A percentile compares a stretch with the other conserved stretches of the same genome.
phyloP scores from a whole-genome alignment of 495 filamentous ascomycete genomes.

The Tricharina praecox region DNA sequence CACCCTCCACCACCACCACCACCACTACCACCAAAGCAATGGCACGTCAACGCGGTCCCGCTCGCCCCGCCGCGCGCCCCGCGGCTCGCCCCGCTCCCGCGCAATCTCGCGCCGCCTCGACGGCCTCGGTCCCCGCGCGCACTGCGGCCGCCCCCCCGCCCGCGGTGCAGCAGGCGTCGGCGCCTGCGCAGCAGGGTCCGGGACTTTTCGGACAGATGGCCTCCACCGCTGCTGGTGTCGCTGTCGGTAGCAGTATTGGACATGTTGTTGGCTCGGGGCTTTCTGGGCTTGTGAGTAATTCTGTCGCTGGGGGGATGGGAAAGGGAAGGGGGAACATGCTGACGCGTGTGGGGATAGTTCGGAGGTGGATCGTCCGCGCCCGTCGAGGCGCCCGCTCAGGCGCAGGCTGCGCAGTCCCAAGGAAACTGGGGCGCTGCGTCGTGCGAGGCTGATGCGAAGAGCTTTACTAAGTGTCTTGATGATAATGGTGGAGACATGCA shows the following conservation, averaged over 20 bases:
- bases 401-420: conserved; percentile 30
- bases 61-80: conserved; percentile 50
- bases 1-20: conserved; percentile 12
- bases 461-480: conserved; percentile 90
- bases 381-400: conserved; percentile 28
- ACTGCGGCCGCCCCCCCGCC: conserved; percentile 31
- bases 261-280: conserved; percentile 61
- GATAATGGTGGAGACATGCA: conserved; percentile 83
- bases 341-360: conserved; percentile 26
- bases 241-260: conserved; percentile 83
- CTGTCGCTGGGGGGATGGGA: too few relatives aligned
- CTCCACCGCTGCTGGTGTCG: conserved; percentile 82
- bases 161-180: conserved; percentile 24
- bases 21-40: conserved; percentile 31
- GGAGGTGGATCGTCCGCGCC: conserved; percentile 46
- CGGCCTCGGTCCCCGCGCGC: conserved; percentile 41
- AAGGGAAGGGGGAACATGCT: too few relatives aligned
- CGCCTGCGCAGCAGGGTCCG: conserved; percentile 37
- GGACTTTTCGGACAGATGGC: conserved; percentile 78
- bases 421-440: conserved; percentile 31
- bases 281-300: conserved; percentile 20
- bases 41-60: conserved; percentile 60
- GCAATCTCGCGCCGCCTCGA: conserved; percentile 46
- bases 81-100: conserved; percentile 41
- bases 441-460: conserved; percentile 63